Evolutionary conservation across 768 basidiomycete species (phyloP).

Genomic region (Myochromella boudieri): DNA sequence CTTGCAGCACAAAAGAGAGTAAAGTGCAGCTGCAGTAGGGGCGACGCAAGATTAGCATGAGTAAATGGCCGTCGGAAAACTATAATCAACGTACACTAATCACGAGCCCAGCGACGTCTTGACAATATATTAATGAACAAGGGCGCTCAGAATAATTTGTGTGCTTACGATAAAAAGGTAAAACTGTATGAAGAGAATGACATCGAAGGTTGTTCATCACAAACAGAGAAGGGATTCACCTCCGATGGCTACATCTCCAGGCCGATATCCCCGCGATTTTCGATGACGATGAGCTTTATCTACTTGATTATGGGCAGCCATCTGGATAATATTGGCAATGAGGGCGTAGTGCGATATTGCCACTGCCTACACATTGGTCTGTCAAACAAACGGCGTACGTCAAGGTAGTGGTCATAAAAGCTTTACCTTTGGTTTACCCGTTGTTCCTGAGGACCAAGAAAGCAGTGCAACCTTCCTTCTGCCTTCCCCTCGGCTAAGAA

Average conservation of each 20-base stretch:
- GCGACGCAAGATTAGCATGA: neutral
- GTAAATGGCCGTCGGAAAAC: conserved; percentile 11
- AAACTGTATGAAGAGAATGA: conserved; percentile 21
- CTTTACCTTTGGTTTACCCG: conserved; percentile 62
- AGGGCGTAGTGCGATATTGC: conserved; percentile 52
- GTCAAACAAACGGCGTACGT: conserved; percentile 8
- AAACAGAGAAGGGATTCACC: conserved; percentile 18
- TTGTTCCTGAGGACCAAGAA: conserved; percentile 69
- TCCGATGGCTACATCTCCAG: conserved; percentile 51
- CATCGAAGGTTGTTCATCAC: conserved; percentile 12
- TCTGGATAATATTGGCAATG: conserved; percentile 56
- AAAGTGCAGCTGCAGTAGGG: conserved; percentile 46
- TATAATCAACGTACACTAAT: conserved; percentile 40
- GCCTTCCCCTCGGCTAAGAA: conserved; percentile 49
- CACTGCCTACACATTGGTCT: conserved; percentile 37
- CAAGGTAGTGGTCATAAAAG: neutral
- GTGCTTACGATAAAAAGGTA: conserved; percentile 46
- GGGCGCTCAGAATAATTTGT: conserved; percentile 30
- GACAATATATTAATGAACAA: conserved; percentile 19
- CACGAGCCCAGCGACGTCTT: conserved; percentile 46
- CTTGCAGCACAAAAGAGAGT: conserved; percentile 52
- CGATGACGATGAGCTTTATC: conserved; percentile 25
- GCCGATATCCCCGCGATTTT: conserved; percentile 31
- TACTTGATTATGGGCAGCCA: conserved; percentile 40
- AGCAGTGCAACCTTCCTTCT: conserved; percentile 61